These are phyloP conservation scores for Scutellaria galericulata DNA, from an alignment of 257 asterid genomes.

Conservation along the genomic window DNA sequence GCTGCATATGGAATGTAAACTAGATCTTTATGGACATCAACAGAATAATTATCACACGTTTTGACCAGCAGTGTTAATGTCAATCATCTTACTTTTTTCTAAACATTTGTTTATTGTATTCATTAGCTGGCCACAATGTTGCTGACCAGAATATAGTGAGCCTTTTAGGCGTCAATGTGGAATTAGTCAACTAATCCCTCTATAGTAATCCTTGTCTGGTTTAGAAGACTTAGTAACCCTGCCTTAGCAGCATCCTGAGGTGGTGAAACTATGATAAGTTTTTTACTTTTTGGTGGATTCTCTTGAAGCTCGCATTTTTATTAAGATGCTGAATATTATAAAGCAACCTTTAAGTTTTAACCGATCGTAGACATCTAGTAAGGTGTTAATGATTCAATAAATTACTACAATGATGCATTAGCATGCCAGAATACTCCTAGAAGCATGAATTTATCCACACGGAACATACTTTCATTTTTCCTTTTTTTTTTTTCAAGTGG, in stretches of 20 bases:
- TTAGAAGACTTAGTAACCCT: neutral
- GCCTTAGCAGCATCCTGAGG: neutral
- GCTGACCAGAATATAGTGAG: neutral
- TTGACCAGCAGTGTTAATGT: neutral
- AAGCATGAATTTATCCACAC: conserved; percentile 16
- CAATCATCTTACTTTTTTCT: neutral
- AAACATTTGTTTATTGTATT: neutral
- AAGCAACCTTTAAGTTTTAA: neutral
- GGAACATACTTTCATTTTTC: neutral
- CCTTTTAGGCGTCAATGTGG: neutral
- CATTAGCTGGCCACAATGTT: neutral
- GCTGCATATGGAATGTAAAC: neutral
- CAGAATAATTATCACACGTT: neutral
- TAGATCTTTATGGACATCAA: conserved; percentile 17
- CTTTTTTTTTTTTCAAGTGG: neutral
- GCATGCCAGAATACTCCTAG: neutral
- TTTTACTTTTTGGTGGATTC: neutral
- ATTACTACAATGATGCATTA: neutral
- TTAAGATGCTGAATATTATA: neutral
- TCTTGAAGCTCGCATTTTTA: neutral
- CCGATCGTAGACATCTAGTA: neutral
- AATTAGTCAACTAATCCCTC: neutral
- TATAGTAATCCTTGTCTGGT: neutral
- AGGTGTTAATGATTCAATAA: neutral
- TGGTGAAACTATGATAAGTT: neutral